Percentiles rank a stretch among this genome's conserved stretches.
These are phyloP conservation scores for Xerocomus nothofagi DNA, from an alignment of 1,284 basidiomycete genomes.

Conservation along the genomic window DNA sequence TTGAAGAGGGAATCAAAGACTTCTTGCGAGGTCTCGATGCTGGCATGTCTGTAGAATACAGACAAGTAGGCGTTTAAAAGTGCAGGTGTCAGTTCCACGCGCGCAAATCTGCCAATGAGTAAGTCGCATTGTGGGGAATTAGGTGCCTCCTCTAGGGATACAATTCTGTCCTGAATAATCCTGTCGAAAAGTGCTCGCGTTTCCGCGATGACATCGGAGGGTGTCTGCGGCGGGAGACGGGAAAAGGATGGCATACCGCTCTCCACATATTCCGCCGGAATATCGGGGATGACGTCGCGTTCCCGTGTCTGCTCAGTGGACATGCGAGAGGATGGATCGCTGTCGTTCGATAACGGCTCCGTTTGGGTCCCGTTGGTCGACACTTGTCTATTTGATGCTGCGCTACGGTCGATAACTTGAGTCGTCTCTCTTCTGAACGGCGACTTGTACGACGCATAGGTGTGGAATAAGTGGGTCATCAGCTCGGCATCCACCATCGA, in stretches of 20 bases:
- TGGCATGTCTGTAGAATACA: constrained; percentile 67
- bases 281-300: not conserved
- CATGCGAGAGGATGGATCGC: not conserved
- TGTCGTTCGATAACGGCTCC: not conserved
- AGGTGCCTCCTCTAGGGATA: constrained; percentile 1
- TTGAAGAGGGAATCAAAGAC: constrained; percentile 51
- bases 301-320: not conserved
- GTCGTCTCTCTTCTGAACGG: constrained; percentile 58
- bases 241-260: constrained; percentile 46
- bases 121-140: not conserved
- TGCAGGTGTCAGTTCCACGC: constrained; percentile 59
- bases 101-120: constrained; percentile 47
- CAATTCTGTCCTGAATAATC: constrained; percentile 54
- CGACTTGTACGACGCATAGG: constrained; percentile 81
- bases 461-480: constrained; percentile 84
- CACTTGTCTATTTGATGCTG: constrained; percentile 9
- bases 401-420: constrained; percentile 35
- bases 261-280: not conserved
- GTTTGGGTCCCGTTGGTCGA: constrained; percentile 3
- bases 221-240: constrained; percentile 72
- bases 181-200: constrained; percentile 68
- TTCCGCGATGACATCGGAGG: constrained; percentile 74
- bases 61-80: constrained; percentile 85
- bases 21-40: constrained; percentile 48
- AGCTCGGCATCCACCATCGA: constrained; percentile 62